phyloP scores from a whole-genome alignment of 257 asterid genomes.

The Scutellaria minor region DNA sequence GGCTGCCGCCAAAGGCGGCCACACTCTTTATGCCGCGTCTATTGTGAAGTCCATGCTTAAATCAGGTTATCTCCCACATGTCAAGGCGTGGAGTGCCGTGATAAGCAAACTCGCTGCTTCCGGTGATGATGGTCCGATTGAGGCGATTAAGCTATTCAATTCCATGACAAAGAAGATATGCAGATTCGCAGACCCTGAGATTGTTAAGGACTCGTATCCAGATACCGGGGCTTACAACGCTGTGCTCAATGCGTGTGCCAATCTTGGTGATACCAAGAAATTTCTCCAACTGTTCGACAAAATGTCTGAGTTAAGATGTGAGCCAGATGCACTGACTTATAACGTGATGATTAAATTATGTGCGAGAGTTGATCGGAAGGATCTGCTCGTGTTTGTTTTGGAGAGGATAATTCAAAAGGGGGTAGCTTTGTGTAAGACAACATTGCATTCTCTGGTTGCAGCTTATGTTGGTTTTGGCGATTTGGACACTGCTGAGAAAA shows the following conservation, averaged over 20 bases:
- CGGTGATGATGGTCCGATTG: constrained; percentile 81
- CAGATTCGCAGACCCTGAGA: constrained; percentile 48
- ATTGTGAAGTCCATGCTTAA: constrained; percentile 87
- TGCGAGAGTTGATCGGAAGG: constrained; percentile 80
- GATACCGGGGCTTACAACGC: constrained; percentile 92
- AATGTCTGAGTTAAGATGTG: constrained; percentile 71
- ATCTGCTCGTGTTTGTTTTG: constrained; percentile 76
- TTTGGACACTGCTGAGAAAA: constrained; percentile 70
- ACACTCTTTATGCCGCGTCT: constrained; percentile 80
- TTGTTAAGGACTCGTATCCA: constrained; percentile 68
- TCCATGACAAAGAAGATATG: constrained; percentile 58
- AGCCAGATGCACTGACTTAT: constrained; percentile 81
- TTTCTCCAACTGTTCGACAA: constrained; percentile 80
- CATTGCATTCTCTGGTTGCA: constrained; percentile 90
- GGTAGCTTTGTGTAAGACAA: constrained; percentile 66
- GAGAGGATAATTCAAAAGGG: constrained; percentile 73
- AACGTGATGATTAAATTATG: constrained; percentile 87
- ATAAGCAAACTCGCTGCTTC: constrained; percentile 72
- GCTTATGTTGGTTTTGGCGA: constrained; percentile 97
- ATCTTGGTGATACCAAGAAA: constrained; percentile 62
- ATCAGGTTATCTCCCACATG: constrained; percentile 90
- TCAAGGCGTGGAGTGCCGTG: constrained; percentile 97
- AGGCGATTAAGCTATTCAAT: constrained; percentile 69
- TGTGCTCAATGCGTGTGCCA: constrained; percentile 90
- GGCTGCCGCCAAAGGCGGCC: constrained; percentile 90